phyloP scores from a whole-genome alignment of 2,329 filamentous ascomycete genomes.

The Verticillium nonalfalfae region DNA sequence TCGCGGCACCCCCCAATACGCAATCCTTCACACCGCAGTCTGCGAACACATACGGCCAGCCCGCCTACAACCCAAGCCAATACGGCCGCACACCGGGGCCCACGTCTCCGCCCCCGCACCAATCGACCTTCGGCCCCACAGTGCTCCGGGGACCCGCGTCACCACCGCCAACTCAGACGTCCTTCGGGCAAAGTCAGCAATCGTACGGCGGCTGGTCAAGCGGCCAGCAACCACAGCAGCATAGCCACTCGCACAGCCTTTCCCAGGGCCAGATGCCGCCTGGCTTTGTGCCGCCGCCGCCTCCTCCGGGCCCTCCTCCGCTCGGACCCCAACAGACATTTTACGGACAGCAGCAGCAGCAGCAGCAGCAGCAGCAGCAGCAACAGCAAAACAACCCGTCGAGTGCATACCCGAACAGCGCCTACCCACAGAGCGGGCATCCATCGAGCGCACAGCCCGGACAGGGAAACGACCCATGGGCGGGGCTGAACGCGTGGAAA shows the following conservation, averaged over 20 bases:
- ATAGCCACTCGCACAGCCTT: constrained; percentile 31
- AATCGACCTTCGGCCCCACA: constrained; percentile 40
- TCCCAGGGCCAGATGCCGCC: constrained; percentile 39
- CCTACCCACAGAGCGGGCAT: constrained; percentile 18
- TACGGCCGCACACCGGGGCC: constrained; percentile 53
- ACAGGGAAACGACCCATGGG: constrained; percentile 36
- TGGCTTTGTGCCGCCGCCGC: constrained; percentile 57
- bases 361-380: constrained; percentile 21
- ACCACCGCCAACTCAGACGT: constrained; percentile 52
- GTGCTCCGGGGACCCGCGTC: constrained; percentile 37
- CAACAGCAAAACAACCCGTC: constrained; percentile 15
- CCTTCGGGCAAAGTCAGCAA: constrained; percentile 30
- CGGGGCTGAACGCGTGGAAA: constrained; percentile 46
- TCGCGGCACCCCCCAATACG: constrained; percentile 31
- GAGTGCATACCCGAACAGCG: constrained; percentile 17
- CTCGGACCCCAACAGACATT: constrained; percentile 57
- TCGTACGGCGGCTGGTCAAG: constrained; percentile 26
- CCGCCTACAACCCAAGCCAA: constrained; percentile 51
- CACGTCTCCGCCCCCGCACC: constrained; percentile 58
- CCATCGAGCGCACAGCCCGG: constrained; percentile 16
- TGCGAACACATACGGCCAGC: constrained; percentile 39
- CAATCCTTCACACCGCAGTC: constrained; percentile 27
- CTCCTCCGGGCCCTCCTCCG: constrained; percentile 56
- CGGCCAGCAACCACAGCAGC: constrained; percentile 15
- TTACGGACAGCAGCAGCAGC: constrained; percentile 30